Evolutionary conservation across 345 rosid species (phyloP), one percentile per base, ranked within the genome.

Genomic region (Hirschfeldia incana): DNA sequence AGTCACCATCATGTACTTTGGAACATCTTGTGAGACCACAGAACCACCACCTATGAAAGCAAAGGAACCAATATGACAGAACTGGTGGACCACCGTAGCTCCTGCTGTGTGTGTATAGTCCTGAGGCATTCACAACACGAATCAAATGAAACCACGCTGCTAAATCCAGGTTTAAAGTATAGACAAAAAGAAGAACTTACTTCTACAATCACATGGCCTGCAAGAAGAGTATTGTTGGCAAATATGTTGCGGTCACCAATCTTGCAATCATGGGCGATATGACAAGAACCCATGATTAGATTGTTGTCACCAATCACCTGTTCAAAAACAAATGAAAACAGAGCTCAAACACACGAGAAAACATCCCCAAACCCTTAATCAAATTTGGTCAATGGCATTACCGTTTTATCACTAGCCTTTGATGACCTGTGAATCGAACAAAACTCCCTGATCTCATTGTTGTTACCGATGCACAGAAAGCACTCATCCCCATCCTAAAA

Each of bases 271-370:
- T 92, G 99, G 33, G 98, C 99, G 77, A 95, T 85, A 81, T 92
- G 99, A 79, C 99, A 90, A 44, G 99, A 90, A 2, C 98, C 99
- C 99, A 95, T 95, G 78, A 95, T 84, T 69, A 95, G 92, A 83
- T 95, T 95, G 84, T 86, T 88, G 78, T 89, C 80, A 61, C 98
- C 98, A 77, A 95, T 87, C 15, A 91, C 95, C 99, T 95, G 78
- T 76, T 77, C 57, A n/a, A 65, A 13, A 69, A 13, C 42, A 69
- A 61, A 66, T 65, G 29, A 61, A n/a, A 32, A 4, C 53, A 49
- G 32, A 29, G 16, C 67, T 72, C 13, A 81, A 46, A 75, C 8
- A 73, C 34, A 29, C 33, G 10, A 15, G 17, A 44, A 26, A 64
- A 4, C 11, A 9, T 42, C 51, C 11, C 17, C 1, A 15, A 37